Evolutionary conservation across 306 rosid species (phyloP).

Genomic region (Hylodesmum podocarpum): DNA sequence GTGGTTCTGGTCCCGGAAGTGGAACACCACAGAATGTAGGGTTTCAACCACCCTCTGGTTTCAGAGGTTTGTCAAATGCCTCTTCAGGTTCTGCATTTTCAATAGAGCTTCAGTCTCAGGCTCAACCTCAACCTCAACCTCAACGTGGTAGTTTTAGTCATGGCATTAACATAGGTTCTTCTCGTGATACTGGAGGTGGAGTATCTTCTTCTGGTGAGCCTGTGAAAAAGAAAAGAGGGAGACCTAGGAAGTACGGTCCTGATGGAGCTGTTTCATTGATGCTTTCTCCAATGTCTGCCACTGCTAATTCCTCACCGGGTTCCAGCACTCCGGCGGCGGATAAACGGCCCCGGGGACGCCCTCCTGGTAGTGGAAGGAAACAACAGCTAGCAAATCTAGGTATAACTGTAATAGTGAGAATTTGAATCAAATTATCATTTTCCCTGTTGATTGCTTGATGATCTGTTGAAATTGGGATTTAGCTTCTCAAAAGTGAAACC

Average conservation of each 20-base stretch:
- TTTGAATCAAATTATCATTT: background rate
- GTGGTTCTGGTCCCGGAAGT: conserved; percentile 57
- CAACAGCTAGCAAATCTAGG: conserved; percentile 86
- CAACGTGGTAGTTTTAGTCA: conserved; percentile 47
- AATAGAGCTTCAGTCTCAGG: conserved; percentile 49
- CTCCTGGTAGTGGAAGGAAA: conserved; percentile 90
- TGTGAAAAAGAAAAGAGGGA: conserved; percentile 88
- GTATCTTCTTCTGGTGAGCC: conserved; percentile 60
- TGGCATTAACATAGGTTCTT: conserved; percentile 50
- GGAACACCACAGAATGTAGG: conserved; percentile 60
- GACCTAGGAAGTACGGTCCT: conserved; percentile 90
- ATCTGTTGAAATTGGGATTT: background rate
- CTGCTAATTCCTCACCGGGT: conserved; percentile 52
- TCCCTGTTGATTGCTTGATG: background rate
- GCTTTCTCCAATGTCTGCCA: conserved; percentile 67
- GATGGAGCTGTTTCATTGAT: conserved; percentile 76
- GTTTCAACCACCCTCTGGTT: conserved; percentile 64
- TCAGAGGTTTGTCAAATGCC: conserved; percentile 65
- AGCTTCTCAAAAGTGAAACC: background rate
- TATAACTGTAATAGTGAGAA: conserved; percentile 25
- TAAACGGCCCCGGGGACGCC: conserved; percentile 71
- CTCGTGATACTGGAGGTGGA: conserved; percentile 26
- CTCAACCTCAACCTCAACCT: conserved; percentile 38
- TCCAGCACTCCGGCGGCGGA: conserved; percentile 42
- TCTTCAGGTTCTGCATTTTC: conserved; percentile 66